Percentiles rank a stretch among this genome's conserved stretches.
Evolutionary conservation across 164 flowering plant species (phyloP).

Genomic region (Vitis riparia): DNA sequence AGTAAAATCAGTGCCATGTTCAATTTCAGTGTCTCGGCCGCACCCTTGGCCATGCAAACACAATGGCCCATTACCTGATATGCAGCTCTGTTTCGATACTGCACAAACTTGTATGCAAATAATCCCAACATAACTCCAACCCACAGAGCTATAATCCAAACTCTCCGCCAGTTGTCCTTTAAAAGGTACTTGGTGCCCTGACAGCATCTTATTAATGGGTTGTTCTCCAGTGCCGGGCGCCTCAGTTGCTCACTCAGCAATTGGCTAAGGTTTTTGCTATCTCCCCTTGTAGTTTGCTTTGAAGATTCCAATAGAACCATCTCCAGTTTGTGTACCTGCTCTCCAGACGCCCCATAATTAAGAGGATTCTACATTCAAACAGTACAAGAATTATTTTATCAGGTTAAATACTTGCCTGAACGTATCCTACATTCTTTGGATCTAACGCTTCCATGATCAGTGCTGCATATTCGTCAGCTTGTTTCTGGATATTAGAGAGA

Average conservation of each 20-base stretch:
- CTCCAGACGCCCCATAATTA: no score
- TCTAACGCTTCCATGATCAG: constrained; percentile 41
- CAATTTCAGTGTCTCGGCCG: constrained; percentile 13
- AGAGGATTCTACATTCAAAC: background rate
- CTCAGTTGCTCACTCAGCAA: constrained; percentile 31
- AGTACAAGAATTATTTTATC: constrained; percentile 7
- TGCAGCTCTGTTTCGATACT: background rate
- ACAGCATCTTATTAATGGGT: constrained; percentile 34
- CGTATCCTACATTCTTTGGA: constrained; percentile 28
- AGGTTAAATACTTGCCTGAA: constrained; percentile 2
- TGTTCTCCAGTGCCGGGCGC: constrained; percentile 30
- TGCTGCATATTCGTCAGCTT: constrained; percentile 38
- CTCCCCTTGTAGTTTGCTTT: constrained; percentile 13
- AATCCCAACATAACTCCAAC: constrained; percentile 35
- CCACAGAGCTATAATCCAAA: constrained; percentile 56
- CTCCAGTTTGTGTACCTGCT: constrained; percentile 29
- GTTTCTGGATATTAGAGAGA: constrained; percentile 23
- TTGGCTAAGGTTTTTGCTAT: constrained; percentile 26
- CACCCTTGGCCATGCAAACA: constrained; percentile 13
- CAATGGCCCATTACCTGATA: constrained; percentile 10
- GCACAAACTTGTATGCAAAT: constrained; percentile 43
- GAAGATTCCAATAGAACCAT: constrained; percentile 25
- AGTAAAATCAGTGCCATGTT: constrained; percentile 11
- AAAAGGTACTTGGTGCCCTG: constrained; percentile 35
- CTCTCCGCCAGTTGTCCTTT: constrained; percentile 51